A percentile compares a stretch with the other conserved stretches of the same genome.
Conservation (phyloP, 108 stramenopile species). For the Discostella stelligeroides region DNA sequence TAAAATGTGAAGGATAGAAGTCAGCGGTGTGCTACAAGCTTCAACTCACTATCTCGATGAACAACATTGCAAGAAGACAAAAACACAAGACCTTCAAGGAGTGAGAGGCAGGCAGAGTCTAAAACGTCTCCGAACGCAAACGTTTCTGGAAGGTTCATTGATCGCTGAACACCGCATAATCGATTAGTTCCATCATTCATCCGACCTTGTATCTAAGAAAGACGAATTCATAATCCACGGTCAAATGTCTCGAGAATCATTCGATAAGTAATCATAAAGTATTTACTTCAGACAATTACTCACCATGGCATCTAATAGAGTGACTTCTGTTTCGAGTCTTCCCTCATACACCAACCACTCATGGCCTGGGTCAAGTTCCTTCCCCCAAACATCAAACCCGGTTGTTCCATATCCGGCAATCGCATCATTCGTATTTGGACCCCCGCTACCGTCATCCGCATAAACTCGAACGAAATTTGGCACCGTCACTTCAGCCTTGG, state of each 20-base stretch:
- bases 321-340: slow-evolving; percentile 35
- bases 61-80: slow-evolving; percentile 64
- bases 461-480: slow-evolving; percentile 49
- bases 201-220: slow-evolving; percentile 15
- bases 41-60: slow-evolving; percentile 65
- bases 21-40: neutral
- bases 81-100: slow-evolving; percentile 58
- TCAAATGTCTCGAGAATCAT: no score
- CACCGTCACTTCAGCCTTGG: slow-evolving; percentile 12
- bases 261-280: no score
- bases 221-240: no score
- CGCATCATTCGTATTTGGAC: slow-evolving; percentile 15
- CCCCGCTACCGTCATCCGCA: slow-evolving; percentile 38
- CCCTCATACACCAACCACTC: slow-evolving; percentile 69
- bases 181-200: slow-evolving; percentile 40
- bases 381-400: slow-evolving; percentile 37
- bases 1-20: neutral
- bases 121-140: slow-evolving; percentile 56
- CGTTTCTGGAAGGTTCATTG: slow-evolving; percentile 50
- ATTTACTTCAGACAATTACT: no score
- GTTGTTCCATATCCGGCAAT: slow-evolving; percentile 19
- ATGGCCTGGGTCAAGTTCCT: slow-evolving; percentile 18
- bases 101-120: slow-evolving; percentile 43
- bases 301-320: slow-evolving; percentile 59
- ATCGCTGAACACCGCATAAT: slow-evolving; percentile 47